Evolutionary conservation across 2,329 filamentous ascomycete genomes (phyloP).

Genomic region (Leptographium procerum): DNA sequence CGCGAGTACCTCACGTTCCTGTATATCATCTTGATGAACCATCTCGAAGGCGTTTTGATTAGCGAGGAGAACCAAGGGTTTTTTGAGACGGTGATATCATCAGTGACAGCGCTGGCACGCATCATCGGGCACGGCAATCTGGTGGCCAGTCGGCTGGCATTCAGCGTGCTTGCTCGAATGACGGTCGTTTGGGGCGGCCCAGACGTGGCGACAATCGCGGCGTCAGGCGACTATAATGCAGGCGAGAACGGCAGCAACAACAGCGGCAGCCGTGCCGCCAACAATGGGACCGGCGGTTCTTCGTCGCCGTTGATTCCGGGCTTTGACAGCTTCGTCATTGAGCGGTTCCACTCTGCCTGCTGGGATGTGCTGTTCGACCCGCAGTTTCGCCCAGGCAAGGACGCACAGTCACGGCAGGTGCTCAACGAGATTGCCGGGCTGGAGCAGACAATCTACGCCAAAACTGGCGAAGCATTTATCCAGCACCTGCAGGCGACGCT

Average conservation of each 20-base stretch:
- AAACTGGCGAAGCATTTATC: slow-evolving; percentile 76
- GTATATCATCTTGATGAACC: slow-evolving; percentile 80
- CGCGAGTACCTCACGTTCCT: slow-evolving; percentile 94
- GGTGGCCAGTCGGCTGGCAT: slow-evolving; percentile 57
- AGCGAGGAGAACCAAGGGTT: slow-evolving; percentile 81
- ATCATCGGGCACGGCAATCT: slow-evolving; percentile 54
- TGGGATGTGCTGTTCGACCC: slow-evolving; percentile 79
- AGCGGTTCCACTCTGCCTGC: slow-evolving; percentile 75
- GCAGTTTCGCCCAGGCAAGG: slow-evolving; percentile 64
- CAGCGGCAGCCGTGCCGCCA: neutral
- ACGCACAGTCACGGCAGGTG: slow-evolving; percentile 81
- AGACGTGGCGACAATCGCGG: slow-evolving; percentile 50
- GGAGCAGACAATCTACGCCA: slow-evolving; percentile 81
- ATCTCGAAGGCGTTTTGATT: slow-evolving; percentile 77
- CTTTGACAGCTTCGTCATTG: slow-evolving; percentile 84
- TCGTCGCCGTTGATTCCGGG: slow-evolving; percentile 59
- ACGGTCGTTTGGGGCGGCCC: slow-evolving; percentile 82
- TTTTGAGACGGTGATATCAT: slow-evolving; percentile 79
- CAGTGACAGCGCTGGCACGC: slow-evolving; percentile 73
- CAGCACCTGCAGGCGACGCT: slow-evolving; percentile 53
- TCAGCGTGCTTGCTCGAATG: slow-evolving; percentile 74
- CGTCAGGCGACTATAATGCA: slow-evolving; percentile 30
- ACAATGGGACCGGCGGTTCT: slow-evolving; percentile 18
- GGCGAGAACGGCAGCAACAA: slow-evolving; percentile 24
- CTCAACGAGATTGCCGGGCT: slow-evolving; percentile 77